These are phyloP conservation scores for Actinomortierella ambigua DNA, from an alignment of 371 early-diverging fungal genomes.

Conservation along the genomic window DNA sequence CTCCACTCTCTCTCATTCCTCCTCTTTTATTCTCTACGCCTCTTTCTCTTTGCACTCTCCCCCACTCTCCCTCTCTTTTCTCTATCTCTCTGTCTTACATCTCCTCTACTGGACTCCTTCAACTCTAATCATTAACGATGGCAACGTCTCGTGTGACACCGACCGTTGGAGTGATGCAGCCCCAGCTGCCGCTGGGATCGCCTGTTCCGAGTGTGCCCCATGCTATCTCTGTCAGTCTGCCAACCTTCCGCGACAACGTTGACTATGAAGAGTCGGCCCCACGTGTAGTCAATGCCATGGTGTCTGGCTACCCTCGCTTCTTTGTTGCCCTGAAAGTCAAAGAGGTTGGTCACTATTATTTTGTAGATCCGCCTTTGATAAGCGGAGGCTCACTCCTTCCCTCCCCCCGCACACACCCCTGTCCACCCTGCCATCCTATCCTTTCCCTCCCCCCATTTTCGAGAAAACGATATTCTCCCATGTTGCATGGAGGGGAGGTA, in stretches of 20 bases:
- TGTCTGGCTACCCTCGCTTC: slow-evolving; percentile 94
- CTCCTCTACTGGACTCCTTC: not conserved
- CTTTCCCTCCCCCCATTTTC: not conserved
- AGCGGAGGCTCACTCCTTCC: not conserved
- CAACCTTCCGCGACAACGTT: slow-evolving; percentile 89
- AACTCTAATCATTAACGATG: not conserved
- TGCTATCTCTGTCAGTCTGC: slow-evolving; percentile 94
- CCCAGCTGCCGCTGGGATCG: slow-evolving; percentile 37
- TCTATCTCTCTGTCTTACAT: not conserved
- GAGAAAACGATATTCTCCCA: slow-evolving; percentile 27
- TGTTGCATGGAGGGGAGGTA: slow-evolving; percentile 1
- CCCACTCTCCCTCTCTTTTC: too few relatives aligned
- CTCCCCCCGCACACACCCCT: not conserved
- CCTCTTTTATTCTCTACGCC: not conserved
- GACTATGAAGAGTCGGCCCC: slow-evolving; percentile 90
- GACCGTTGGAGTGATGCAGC: slow-evolving; percentile 22
- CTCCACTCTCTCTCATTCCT: not conserved
- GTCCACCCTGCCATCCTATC: not conserved
- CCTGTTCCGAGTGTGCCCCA: slow-evolving; percentile 69
- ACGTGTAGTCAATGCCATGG: slow-evolving; percentile 74
- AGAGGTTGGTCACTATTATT: slow-evolving; percentile 53
- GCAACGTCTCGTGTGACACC: slow-evolving; percentile 23
- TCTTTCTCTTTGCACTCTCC: too few relatives aligned
- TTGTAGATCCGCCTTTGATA: not conserved
- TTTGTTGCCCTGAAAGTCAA: slow-evolving; percentile 77